phyloP scores from a whole-genome alignment of 2,329 filamentous ascomycete genomes.

The Talaromyces atroroseus region DNA sequence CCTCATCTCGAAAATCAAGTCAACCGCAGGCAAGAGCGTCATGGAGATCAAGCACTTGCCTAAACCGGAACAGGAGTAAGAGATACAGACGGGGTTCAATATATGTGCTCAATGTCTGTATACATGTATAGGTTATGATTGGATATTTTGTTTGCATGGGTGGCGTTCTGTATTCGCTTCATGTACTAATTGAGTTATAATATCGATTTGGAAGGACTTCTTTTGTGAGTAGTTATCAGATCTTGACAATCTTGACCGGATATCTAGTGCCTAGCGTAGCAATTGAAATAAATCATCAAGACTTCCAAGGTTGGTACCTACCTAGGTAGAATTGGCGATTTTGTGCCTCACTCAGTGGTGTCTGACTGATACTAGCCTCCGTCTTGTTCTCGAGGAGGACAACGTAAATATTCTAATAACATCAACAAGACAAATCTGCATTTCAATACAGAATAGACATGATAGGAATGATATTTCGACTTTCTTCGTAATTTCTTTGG shows the following conservation, averaged over 20 bases:
- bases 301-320: background rate
- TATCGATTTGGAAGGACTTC: background rate
- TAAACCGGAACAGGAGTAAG: background rate
- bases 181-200: background rate
- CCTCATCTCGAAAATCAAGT: conserved; percentile 65
- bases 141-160: background rate
- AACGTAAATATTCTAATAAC: background rate
- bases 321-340: background rate
- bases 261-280: background rate
- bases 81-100: background rate
- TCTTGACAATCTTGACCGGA: background rate
- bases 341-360: background rate
- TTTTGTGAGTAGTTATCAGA: background rate
- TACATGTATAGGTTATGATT: background rate
- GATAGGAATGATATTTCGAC: background rate
- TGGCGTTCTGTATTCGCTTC: conserved; percentile 6
- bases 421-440: background rate
- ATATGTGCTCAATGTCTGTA: background rate
- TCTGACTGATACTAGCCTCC: background rate
- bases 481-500: too few relatives aligned
- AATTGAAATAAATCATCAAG: background rate
- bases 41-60: conserved; percentile 26
- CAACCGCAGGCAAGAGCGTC: conserved; percentile 65
- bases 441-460: background rate
- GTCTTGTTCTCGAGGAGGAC: too few relatives aligned